Evolutionary conservation across 768 basidiomycete genomes (phyloP), one percentile per base, ranked within the genome.

Genomic region (Tulasnella sp.): DNA sequence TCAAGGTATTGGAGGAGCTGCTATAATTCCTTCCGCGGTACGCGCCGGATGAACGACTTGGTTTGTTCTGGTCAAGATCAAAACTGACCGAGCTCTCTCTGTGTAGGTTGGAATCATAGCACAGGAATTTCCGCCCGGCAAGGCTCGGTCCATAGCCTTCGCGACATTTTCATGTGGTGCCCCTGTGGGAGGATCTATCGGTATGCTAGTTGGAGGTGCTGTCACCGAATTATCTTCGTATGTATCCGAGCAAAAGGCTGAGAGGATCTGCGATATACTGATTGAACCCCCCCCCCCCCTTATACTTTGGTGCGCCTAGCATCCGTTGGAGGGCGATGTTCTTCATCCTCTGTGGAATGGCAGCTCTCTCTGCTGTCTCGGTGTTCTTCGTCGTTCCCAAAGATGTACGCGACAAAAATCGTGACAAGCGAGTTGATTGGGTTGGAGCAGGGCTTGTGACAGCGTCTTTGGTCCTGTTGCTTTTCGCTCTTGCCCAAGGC

Each of bases 161-260:
- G 90, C 96, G 0, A 91, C 92, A 0, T 97, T 96, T 81, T 88
- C 92, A 0, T 94, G 94, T 0, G 96, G 96, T 38, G 94, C 93
- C 0, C 95, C 96, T 0, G 83, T 96, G 8, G 96, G 96, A 0
- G 92, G 88, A 0, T 92, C 90, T 0, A 85, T 95, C 19, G 95
- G 96, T 1, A 87, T 87, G 40, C 85, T 91, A 0, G 80, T 94
- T 0, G 94, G 95, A 24, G 78, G 78, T 16, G 74, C 78, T 24
- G 34, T 79, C 31, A 79, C 78, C 10, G 88, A 94, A 82, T 86
- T 87, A 10, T 85, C 85, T 72, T 38, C 74, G 87, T 88, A 79
- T 77, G 86, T 84, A 3, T 24, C 2, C 10, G 42, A 8, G 40
- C 36, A 27, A 18, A 3, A 27, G 14, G 18, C 31, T 3, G n/a